Evolutionary conservation across 306 rosid genomes (phyloP), one percentile per base, ranked within the genome.

Genomic region (Senna tora): DNA sequence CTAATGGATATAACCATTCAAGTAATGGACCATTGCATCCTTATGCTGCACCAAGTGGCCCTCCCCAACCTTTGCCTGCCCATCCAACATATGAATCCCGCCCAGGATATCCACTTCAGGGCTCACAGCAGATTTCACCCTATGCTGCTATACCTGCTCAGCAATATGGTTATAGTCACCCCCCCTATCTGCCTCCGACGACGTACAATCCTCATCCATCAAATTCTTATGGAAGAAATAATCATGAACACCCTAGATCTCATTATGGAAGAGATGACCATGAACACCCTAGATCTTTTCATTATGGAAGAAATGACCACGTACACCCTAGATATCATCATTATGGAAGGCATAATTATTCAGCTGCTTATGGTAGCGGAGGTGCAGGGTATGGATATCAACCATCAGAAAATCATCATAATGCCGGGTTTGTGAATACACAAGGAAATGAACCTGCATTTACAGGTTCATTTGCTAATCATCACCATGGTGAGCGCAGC

Each of bases 171-270:
- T 79, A 71, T 52, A 62, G 73, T 47, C 87, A 76, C 69, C 71
- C 51, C 69, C 71, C 51, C 7, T 77, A 77, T 43, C 5, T 57
- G 11, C 71, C 82, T 0, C 74, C 81, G 0, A 19, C 42, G 1
- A 6, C 12, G 42, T 57, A 60, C 51, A 75, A 71, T 69, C 59
- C 77, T 34, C 72, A 43, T 42, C 81, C 82, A 68, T 20, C 83
- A 62, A 80, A 72, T 72, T 67, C 83, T 57, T 79, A 82, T 50
- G 91, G 67, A 67, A 79, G 90, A 72, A 75, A 81, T 81, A 75
- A 72, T 67, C 73, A 77, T 60, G 71, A 62, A 12, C 84, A 64
- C 41, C 46, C 50, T 49, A 62, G 86, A 73, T 30, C 88, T 61
- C 30, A 25, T 57, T 79, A 82, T 50, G 91, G 67, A 67, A 79